Conservation (phyloP, 2,329 filamentous ascomycete species). For the Parastagonospora nodorum region DNA sequence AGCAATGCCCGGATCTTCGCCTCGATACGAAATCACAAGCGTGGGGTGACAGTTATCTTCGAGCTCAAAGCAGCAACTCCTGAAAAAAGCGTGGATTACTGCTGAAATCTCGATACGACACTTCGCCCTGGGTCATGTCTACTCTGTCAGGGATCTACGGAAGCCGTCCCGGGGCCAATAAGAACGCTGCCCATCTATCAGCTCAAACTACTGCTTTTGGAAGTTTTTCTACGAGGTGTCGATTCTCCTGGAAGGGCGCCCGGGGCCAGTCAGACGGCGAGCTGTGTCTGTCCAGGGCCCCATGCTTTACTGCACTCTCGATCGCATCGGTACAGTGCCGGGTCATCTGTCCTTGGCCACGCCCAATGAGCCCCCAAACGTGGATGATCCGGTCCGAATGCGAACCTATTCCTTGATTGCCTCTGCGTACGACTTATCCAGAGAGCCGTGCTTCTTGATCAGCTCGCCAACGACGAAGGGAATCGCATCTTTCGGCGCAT, state of each 20-base stretch:
- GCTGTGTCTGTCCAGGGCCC: neutral
- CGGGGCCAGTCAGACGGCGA: constrained; percentile 10
- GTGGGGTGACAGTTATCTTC: neutral
- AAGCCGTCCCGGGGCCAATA: neutral
- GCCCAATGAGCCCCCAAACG: neutral
- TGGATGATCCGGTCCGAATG: neutral
- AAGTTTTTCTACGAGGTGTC: constrained; percentile 7
- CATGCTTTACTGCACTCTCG: too few species aligned
- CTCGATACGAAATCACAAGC: neutral
- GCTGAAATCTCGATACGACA: neutral
- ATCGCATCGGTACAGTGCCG: too few species aligned
- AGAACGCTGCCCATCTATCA: neutral
- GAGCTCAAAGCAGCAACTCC: neutral
- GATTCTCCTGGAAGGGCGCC: constrained; percentile 11
- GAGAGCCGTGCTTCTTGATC: constrained; percentile 32
- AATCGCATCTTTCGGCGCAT: constrained; percentile 32
- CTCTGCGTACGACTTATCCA: constrained; percentile 27
- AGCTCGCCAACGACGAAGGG: constrained; percentile 46
- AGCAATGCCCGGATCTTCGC: neutral
- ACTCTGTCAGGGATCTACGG: too few species aligned
- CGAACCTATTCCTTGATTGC: constrained; percentile 17
- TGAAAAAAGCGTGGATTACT: neutral
- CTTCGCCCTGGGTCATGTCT: too few species aligned
- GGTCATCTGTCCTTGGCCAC: neutral
- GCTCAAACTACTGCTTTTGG: constrained; percentile 4